Base-by-base conservation (phyloP, 768 basidiomycete genomes). In the Mycena kentingensis region DNA sequence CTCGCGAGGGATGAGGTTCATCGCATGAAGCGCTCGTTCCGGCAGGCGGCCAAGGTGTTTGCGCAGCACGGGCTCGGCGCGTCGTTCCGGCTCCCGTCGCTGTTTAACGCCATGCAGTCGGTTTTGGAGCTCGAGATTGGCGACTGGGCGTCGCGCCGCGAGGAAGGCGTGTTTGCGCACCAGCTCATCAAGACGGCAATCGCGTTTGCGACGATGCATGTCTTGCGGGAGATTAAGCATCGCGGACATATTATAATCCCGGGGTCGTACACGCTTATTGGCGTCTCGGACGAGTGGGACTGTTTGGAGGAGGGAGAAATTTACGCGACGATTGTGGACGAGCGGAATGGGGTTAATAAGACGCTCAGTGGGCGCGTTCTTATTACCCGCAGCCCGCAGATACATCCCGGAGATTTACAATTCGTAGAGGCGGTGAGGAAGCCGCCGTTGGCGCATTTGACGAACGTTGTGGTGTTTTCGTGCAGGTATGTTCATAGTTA, bases 311-410 rank as follows among this genome's bases (percentile, higher is more conserved):
- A 77, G 53, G 74, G 77, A 4, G 73, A 80, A 54, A 73, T 83
- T 35, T 83, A 72, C 52, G 77, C 80, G 35, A 71, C 70, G 21
- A 64, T 72, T 1, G 46, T 57, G 5, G 72, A 75, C 49, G 68
- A 70, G 19, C 67, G 65, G 42, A 68, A 28, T 1, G 54, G 54
- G 24, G 0, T 67, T 21, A 60, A 68, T 28, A 0, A 63, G 21
- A 51, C 62, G 31, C 67, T 77, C 27, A 64, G 64, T 7, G 80
- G 79, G 1, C 28, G 46, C 3, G 67, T 80, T 1, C 65, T 75
- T n/a, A 72, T 81, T 44, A 78, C 79, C n/a, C 67, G 80, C 3
- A 76, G 75, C n/a, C 80, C 80, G 12, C 73, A 78, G 42, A 78
- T 81, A 46, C 80, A 82, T 48, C 80, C 79, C 5, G 79, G 79